Evolutionary conservation across 2,329 filamentous ascomycete species (phyloP).

Genomic region (Rhynchosporium graminicola): DNA sequence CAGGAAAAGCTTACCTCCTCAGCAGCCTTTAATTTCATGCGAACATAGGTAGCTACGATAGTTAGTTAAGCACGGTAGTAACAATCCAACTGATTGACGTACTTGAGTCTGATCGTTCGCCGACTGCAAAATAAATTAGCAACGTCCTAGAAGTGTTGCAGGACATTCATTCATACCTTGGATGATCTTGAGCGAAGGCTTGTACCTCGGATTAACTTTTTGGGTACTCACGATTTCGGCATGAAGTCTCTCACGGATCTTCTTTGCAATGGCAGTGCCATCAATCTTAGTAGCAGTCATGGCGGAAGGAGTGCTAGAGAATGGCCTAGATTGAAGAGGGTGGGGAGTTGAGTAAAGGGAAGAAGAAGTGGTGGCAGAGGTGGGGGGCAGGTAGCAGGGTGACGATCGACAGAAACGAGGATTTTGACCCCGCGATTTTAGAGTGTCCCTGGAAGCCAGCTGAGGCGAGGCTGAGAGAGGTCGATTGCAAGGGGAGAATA

Average conservation of each 20-base stretch:
- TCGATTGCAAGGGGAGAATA: slow-evolving; percentile 7
- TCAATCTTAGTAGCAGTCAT: slow-evolving; percentile 94
- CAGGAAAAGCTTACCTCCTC: slow-evolving; percentile 64
- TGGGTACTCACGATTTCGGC: slow-evolving; percentile 81
- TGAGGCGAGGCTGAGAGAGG: slow-evolving; percentile 20
- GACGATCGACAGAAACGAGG: slow-evolving; percentile 22
- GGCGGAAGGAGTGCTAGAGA: slow-evolving; percentile 55
- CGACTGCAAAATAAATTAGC: slow-evolving; percentile 59
- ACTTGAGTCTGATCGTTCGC: slow-evolving; percentile 91
- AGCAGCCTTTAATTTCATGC: slow-evolving; percentile 98
- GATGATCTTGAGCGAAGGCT: slow-evolving; percentile 89
- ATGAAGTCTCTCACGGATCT: slow-evolving; percentile 80
- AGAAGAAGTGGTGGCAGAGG: slow-evolving; percentile 23
- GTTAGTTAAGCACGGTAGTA: slow-evolving; percentile 20
- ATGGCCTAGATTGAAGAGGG: slow-evolving; percentile 34
- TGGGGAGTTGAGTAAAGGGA: slow-evolving; percentile 16
- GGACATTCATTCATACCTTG: slow-evolving; percentile 64
- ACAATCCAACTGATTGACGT: slow-evolving; percentile 42
- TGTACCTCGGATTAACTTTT: slow-evolving; percentile 80
- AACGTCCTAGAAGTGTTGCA: background rate
- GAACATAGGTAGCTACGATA: slow-evolving; percentile 84
- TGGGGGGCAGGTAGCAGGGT: slow-evolving; percentile 24
- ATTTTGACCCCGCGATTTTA: slow-evolving; percentile 36
- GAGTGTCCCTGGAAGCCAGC: slow-evolving; percentile 16
- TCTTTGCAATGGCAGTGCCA: slow-evolving; percentile 91